Percentiles rank a stretch among this genome's conserved stretches.
Conservation (phyloP, 176 grass and related monocot genomes). For the Thalia dealbata region DNA sequence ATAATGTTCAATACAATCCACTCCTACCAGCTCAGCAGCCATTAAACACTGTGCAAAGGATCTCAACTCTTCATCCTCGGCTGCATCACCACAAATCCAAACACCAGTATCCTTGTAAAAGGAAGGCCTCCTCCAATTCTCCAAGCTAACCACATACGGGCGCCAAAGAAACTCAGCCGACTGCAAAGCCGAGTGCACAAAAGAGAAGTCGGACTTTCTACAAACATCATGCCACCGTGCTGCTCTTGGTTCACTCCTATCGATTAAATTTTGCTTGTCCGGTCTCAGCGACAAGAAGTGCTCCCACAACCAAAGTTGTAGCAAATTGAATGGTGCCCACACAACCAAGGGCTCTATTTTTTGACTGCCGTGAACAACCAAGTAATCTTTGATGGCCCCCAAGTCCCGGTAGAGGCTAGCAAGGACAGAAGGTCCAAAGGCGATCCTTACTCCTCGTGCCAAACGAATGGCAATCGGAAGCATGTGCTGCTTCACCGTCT, state of each 20-base stretch:
- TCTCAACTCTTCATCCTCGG: constrained; percentile 33
- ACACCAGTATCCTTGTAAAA: constrained; percentile 13
- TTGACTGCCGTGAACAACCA: constrained; percentile 11
- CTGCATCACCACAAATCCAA: constrained; percentile 38
- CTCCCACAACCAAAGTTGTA: constrained; percentile 89
- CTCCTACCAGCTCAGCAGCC: constrained; percentile 61
- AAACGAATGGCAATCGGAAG: constrained; percentile 72
- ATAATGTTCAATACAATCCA: constrained; percentile 75
- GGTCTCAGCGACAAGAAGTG: constrained; percentile 51
- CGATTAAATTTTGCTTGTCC: constrained; percentile 24
- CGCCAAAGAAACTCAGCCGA: constrained; percentile 43
- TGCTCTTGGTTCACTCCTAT: constrained; percentile 35
- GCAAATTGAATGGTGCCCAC: constrained; percentile 58
- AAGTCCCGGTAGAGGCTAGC: constrained; percentile 73
- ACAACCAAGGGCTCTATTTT: constrained; percentile 40
- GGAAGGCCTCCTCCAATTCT: constrained; percentile 28
- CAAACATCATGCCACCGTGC: constrained; percentile 70
- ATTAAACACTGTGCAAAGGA: constrained; percentile 52
- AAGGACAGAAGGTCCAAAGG: constrained; percentile 58
- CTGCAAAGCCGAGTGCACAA: constrained; percentile 30
- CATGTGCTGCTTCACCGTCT: constrained; percentile 59
- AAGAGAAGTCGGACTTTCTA: constrained; percentile 35
- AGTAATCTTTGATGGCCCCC: constrained; percentile 49
- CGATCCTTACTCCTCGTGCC: constrained; percentile 48
- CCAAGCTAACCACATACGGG: constrained; percentile 30